These are phyloP conservation scores for Parasitella parasitica DNA, from an alignment of 371 early-diverging fungal species.

Conservation along the genomic window DNA sequence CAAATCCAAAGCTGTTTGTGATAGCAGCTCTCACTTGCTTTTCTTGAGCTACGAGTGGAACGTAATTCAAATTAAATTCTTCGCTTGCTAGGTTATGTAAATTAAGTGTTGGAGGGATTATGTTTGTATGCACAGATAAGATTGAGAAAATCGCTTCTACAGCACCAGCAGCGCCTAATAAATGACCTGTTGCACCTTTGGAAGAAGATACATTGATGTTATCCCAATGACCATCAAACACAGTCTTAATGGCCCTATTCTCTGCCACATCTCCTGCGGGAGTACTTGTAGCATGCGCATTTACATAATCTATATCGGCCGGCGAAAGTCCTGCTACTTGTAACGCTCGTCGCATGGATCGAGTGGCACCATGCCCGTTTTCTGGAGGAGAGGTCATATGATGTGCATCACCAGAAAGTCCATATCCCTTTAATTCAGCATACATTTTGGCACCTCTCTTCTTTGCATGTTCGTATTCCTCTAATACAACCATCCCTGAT, in stretches of 20 bases:
- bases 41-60: slow-evolving; percentile 65
- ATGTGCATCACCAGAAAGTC: slow-evolving; percentile 89
- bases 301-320: slow-evolving; percentile 81
- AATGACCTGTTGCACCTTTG: slow-evolving; percentile 91
- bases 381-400: slow-evolving; percentile 93
- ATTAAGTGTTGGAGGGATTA: slow-evolving; percentile 87
- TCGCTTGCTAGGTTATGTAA: slow-evolving; percentile 56
- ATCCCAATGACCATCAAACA: slow-evolving; percentile 65
- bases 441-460: slow-evolving; percentile 85
- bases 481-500: slow-evolving; percentile 88
- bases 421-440: slow-evolving; percentile 89
- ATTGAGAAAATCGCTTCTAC: slow-evolving; percentile 92
- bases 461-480: slow-evolving; percentile 89
- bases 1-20: slow-evolving; percentile 96
- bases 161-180: slow-evolving; percentile 94
- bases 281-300: slow-evolving; percentile 97
- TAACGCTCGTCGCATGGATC: slow-evolving; percentile 85
- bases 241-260: slow-evolving; percentile 73
- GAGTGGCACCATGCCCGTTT: slow-evolving; percentile 82
- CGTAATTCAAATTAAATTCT: slow-evolving; percentile 80
- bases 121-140: slow-evolving; percentile 63
- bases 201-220: slow-evolving; percentile 81
- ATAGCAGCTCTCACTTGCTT: slow-evolving; percentile 67
- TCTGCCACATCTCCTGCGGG: slow-evolving; percentile 78
- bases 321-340: slow-evolving; percentile 58